These are phyloP conservation scores for Malus sylvestris DNA, from an alignment of 306 rosid genomes.

Conservation along the genomic window DNA sequence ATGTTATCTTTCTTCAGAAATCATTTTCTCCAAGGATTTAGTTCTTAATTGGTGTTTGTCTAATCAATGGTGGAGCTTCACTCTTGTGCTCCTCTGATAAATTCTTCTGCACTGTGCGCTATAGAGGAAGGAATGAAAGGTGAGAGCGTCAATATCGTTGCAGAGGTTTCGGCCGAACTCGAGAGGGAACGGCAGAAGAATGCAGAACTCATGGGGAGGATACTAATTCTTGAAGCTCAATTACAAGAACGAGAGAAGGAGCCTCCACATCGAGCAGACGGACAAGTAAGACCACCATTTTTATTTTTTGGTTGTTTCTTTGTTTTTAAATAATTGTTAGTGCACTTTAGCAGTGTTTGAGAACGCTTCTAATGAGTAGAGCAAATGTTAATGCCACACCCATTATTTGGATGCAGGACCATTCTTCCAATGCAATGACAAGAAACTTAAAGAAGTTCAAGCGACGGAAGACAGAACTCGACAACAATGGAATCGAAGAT, in stretches of 20 bases:
- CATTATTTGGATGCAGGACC: conserved; percentile 30
- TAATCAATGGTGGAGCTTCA: conserved; percentile 55
- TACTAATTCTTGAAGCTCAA: conserved; percentile 80
- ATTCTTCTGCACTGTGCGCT: conserved; percentile 43
- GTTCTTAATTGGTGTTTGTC: neutral
- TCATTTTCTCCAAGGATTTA: no score
- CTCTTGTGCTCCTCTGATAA: conserved; percentile 49
- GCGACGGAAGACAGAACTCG: conserved; percentile 37
- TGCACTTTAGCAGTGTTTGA: neutral
- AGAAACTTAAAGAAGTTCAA: conserved; percentile 45
- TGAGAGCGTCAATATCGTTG: conserved; percentile 36
- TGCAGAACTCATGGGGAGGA: conserved; percentile 58
- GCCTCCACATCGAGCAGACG: conserved; percentile 16
- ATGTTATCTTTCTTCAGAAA: neutral
- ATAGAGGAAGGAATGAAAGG: conserved; percentile 53
- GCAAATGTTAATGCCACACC: neutral
- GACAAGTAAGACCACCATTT: conserved; percentile 32
- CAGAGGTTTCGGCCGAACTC: conserved; percentile 58
- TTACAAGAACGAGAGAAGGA: conserved; percentile 40
- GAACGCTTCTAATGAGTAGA: neutral
- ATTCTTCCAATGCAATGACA: conserved; percentile 25
- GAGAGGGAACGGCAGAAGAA: conserved; percentile 70
- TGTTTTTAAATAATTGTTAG: neutral
- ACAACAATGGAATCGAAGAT: conserved; percentile 19
- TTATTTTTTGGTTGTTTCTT: neutral